These are phyloP conservation scores for Monocercomonoides exilis DNA, from an alignment of 78 protist genomes.

Conservation along the genomic window DNA sequence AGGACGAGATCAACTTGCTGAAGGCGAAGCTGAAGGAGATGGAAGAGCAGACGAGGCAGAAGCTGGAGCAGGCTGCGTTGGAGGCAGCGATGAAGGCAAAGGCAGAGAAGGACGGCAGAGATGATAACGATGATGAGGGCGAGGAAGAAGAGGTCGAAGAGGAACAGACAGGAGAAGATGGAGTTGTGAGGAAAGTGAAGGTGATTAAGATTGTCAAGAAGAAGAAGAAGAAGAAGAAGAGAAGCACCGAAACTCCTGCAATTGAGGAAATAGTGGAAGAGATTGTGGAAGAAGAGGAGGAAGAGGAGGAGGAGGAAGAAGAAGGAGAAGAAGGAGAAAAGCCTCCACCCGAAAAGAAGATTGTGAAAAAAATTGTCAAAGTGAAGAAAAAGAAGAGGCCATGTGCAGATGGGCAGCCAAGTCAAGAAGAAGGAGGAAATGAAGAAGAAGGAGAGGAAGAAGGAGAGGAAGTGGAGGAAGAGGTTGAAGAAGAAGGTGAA, in stretches of 20 bases:
- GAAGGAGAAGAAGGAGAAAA: too few species aligned
- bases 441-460: too few species aligned
- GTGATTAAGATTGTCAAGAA: background rate
- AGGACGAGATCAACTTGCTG: background rate
- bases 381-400: background rate
- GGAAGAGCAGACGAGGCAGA: constrained; percentile 3
- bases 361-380: too few species aligned
- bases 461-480: too few species aligned
- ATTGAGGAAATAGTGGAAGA: too few species aligned
- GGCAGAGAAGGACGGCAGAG: background rate
- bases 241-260: too few species aligned
- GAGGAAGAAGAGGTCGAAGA: background rate
- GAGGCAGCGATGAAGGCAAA: background rate
- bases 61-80: background rate
- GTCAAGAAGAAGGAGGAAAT: too few species aligned
- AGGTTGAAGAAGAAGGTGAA: too few species aligned
- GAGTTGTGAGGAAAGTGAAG: background rate
- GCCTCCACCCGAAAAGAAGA: too few species aligned
- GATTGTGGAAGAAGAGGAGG: too few species aligned
- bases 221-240: too few species aligned
- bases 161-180: background rate
- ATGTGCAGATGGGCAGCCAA: background rate
- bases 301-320: too few species aligned
- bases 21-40: constrained; percentile 6
- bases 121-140: background rate